Base-by-base conservation (phyloP, 2,329 filamentous ascomycete species). In the Cercospora berteroae region DNA sequence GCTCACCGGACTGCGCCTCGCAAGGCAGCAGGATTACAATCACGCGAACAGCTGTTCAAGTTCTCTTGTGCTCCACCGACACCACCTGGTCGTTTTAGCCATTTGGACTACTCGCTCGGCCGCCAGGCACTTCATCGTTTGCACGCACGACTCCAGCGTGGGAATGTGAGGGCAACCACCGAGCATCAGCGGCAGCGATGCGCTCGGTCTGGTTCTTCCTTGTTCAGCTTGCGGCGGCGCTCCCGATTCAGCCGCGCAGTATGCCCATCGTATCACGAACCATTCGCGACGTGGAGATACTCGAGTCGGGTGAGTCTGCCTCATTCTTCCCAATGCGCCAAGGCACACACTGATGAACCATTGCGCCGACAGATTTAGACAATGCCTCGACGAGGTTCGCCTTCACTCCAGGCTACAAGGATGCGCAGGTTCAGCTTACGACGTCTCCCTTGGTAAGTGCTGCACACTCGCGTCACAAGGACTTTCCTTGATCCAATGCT, bases 311-410 rank as follows among this genome's bases (percentile, higher is more conserved):
- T 74, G 65, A 29, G 69, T 63, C 48, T n/a, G 25, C 59, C 29
- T 52, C 25, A 13, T 9, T 8, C 39, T 58, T 27, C 23, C 52
- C 60, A 55, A 31, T 25, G 36, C 61, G 58, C 44, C 23, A 57
- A 31, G 56, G 60, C 64, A 64, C 48, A 55, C 64, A 56, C 66
- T 69, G 4, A 69, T 23, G 55, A 29, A 20, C 25, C 29, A 25
- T 65, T 36, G 27, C 31, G 55, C 55, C 33, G 12, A 31, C 27
- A 75, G 71, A 72, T 59, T 64, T 67, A 29, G 72, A 71, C 10
- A 60, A 65, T 52, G 74, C 73, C 62, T 74, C 79, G 76, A 80
- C 80, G 66, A 81, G 77, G 60, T 82, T 83, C 77, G 76, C 74
- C 60, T 74, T 83, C 44, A 60, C 60, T 33, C 42, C 57, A 56